Conservation (phyloP, 495 filamentous ascomycete genomes). For the Xylaria acuta region DNA sequence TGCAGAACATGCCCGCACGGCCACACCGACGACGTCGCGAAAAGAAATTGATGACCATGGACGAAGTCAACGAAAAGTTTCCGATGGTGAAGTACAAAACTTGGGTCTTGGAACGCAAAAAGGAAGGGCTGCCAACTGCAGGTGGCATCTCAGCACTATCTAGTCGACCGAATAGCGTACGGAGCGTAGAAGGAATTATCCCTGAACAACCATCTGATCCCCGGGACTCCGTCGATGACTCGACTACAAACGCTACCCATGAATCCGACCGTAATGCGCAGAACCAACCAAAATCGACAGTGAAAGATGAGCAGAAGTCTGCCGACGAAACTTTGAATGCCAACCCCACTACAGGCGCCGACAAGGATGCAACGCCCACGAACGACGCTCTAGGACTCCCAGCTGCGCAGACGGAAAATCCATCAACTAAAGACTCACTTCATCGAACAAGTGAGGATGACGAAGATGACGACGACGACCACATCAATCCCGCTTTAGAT, state of each 20-base stretch:
- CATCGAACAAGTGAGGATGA: conserved; percentile 27
- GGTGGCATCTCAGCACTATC: conserved; percentile 83
- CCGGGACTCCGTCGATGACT: conserved; percentile 43
- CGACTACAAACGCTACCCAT: conserved; percentile 31
- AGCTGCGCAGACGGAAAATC: conserved; percentile 18
- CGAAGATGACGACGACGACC: conserved; percentile 83
- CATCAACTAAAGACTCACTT: conserved; percentile 14
- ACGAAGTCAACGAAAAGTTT: conserved; percentile 97
- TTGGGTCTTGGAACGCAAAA: conserved; percentile 85
- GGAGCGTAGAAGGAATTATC: conserved; percentile 62
- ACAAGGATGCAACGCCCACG: conserved; percentile 16
- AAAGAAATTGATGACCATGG: conserved; percentile 98
- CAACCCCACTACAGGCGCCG: conserved; percentile 1
- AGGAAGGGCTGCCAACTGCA: conserved; percentile 80
- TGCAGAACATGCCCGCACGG: conserved; percentile 74
- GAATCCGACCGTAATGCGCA: neutral
- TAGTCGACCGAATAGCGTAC: conserved; percentile 71
- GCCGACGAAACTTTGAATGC: conserved; percentile 24
- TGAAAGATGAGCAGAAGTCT: conserved; percentile 32
- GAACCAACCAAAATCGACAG: conserved; percentile 3
- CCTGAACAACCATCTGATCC: conserved; percentile 51
- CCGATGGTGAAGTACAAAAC: conserved; percentile 94
- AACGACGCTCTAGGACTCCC: conserved; percentile 4
- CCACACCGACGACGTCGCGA: conserved; percentile 83
- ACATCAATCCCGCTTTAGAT: conserved; percentile 80